Conservation (phyloP, 2,329 filamentous ascomycete species). For the Hymenoscyphus repandus region DNA sequence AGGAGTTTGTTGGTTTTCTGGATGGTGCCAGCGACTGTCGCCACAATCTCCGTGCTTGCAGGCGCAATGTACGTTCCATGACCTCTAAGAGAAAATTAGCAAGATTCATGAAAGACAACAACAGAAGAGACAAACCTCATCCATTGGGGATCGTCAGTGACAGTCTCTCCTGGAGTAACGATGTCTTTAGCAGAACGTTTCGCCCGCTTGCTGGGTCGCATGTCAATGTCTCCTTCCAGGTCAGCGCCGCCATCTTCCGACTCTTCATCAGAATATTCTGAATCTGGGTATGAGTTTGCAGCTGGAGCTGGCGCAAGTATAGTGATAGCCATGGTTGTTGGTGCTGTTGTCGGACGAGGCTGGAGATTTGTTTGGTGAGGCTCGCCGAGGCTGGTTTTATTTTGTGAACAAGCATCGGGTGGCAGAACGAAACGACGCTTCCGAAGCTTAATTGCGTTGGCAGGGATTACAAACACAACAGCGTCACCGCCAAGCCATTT, state of each 20-base stretch:
- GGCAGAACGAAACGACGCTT: too few relatives aligned
- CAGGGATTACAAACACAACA: too few relatives aligned
- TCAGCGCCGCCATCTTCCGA: constrained; percentile 31
- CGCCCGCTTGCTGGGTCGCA: constrained; percentile 39
- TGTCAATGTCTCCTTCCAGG: constrained; percentile 34
- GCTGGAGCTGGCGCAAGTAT: constrained; percentile 30
- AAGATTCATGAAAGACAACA: background rate
- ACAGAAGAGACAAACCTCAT: constrained; percentile 59
- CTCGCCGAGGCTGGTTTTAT: too few relatives aligned
- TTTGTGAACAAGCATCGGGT: too few relatives aligned
- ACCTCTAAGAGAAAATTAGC: constrained; percentile 51
- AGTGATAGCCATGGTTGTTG: constrained; percentile 30
- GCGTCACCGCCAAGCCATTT: too few relatives aligned
- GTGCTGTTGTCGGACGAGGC: constrained; percentile 1
- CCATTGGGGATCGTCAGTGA: constrained; percentile 93
- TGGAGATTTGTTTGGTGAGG: background rate
- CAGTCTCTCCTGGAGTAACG: constrained; percentile 81
- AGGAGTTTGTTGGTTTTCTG: constrained; percentile 96
- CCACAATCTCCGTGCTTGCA: constrained; percentile 65
- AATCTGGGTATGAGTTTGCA: constrained; percentile 12
- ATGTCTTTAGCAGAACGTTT: constrained; percentile 45
- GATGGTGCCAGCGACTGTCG: constrained; percentile 84
- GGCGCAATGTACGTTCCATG: constrained; percentile 81
- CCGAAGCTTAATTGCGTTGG: too few relatives aligned
- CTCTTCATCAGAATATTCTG: constrained; percentile 15